Evolutionary conservation across 208 protist genomes (phyloP).

Genomic region (Acanthamoeba culbertsoni): DNA sequence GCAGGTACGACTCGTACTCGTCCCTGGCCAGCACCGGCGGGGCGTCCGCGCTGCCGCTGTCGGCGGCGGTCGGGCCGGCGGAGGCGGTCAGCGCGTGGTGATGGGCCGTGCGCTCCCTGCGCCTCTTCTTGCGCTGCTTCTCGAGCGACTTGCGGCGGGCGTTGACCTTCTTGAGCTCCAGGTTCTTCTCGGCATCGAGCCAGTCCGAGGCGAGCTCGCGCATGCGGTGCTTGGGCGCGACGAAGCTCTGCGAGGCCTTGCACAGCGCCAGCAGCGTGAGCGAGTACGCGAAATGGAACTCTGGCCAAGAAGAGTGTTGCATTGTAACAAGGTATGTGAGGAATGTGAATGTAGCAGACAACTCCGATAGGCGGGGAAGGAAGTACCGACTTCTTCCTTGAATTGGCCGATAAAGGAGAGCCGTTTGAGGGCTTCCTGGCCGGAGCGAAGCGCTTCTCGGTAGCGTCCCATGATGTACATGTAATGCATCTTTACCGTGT

Average conservation of each 20-base stretch:
- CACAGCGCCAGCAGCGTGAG: background rate
- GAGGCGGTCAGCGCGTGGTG: background rate
- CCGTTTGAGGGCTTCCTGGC: background rate
- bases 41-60: background rate
- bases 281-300: slow-evolving; percentile 33
- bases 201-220: background rate
- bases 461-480: slow-evolving; percentile 50
- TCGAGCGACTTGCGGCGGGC: background rate
- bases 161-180: background rate
- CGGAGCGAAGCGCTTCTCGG: background rate
- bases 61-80: background rate
- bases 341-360: background rate
- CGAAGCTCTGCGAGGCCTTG: background rate
- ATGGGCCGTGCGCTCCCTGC: background rate
- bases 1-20: background rate
- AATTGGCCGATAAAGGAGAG: background rate
- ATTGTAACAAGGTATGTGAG: background rate
- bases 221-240: slow-evolving; percentile 4
- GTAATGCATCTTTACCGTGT: slow-evolving; percentile 31
- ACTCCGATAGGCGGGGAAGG: background rate
- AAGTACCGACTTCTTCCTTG: slow-evolving; percentile 47
- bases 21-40: background rate
- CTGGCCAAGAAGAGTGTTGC: background rate
- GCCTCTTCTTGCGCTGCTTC: background rate
- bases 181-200: background rate